phyloP scores from a whole-genome alignment of 805 yeast genomes.

The Candida schatavii region DNA sequence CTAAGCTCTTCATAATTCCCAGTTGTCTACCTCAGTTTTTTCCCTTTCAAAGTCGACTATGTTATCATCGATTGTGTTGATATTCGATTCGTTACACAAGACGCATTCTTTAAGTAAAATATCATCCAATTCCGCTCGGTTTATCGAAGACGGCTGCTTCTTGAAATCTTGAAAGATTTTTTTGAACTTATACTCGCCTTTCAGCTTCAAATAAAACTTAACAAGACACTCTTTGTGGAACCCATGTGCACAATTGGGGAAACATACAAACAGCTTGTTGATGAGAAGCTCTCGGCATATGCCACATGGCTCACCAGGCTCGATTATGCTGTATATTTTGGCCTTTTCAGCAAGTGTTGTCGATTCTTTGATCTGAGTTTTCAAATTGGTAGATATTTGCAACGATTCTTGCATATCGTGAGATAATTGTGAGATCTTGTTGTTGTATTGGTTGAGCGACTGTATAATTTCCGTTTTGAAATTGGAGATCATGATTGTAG shows the following conservation, averaged over 20 bases:
- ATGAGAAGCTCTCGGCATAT: constrained; percentile 69
- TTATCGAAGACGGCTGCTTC: constrained; percentile 36
- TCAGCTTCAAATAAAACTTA: constrained; percentile 53
- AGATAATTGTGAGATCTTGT: constrained; percentile 60
- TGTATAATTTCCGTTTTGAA: constrained; percentile 79
- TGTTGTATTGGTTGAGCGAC: constrained; percentile 73
- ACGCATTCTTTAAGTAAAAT: constrained; percentile 65
- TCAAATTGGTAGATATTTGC: constrained; percentile 54
- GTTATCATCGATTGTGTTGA: constrained; percentile 66
- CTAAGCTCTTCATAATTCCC: constrained; percentile 47
- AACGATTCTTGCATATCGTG: constrained; percentile 76
- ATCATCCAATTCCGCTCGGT: constrained; percentile 53
- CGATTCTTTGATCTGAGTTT: constrained; percentile 52
- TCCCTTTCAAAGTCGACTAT: constrained; percentile 38
- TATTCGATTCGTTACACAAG: constrained; percentile 71
- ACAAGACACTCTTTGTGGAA: constrained; percentile 89
- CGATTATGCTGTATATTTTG: constrained; percentile 60
- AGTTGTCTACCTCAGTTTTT: constrained; percentile 40
- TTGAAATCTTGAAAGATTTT: constrained; percentile 58
- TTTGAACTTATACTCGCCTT: constrained; percentile 62
- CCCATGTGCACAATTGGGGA: constrained; percentile 83
- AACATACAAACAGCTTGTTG: constrained; percentile 69
- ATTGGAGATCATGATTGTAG: constrained; percentile 74
- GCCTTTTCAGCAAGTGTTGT: constrained; percentile 25
- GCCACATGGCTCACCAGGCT: constrained; percentile 82